A percentile compares a stretch with the other conserved stretches of the same genome.
Conservation (phyloP, 345 rosid genomes). For the Clarkia xantiana region DNA sequence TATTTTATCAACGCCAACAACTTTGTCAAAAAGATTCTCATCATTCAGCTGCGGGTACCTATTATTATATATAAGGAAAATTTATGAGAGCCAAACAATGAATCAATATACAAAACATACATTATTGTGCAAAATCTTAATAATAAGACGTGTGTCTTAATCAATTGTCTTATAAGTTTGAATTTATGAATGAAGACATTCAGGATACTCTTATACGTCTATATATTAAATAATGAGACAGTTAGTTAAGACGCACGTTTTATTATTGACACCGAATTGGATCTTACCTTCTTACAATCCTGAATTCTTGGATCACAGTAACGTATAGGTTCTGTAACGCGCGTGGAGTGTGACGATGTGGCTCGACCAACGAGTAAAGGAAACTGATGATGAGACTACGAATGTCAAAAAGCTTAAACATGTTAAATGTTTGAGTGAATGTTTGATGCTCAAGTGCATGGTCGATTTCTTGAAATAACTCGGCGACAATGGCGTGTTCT, state of each 20-base stretch:
- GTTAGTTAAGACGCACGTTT: too few species aligned
- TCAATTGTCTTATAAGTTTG: too few species aligned
- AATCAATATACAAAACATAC: too few species aligned
- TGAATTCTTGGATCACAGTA: slow-evolving; percentile 52
- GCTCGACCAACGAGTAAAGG: slow-evolving; percentile 34
- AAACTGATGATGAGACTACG: slow-evolving; percentile 47
- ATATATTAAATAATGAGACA: too few species aligned
- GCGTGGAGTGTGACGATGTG: slow-evolving; percentile 47
- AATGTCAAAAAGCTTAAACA: slow-evolving; percentile 46
- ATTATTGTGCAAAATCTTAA: too few species aligned
- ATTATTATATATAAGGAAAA: too few species aligned
- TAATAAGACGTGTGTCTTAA: too few species aligned
- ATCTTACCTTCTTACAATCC: slow-evolving; percentile 35
- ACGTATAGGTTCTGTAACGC: slow-evolving; percentile 68
- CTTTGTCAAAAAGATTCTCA: slow-evolving; percentile 60
- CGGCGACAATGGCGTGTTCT: slow-evolving; percentile 57
- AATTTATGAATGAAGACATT: too few species aligned
- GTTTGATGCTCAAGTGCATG: slow-evolving; percentile 42
- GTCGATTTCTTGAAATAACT: slow-evolving; percentile 59
- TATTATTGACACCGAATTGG: too few species aligned
- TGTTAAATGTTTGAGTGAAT: slow-evolving; percentile 59
- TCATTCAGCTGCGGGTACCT: slow-evolving; percentile 31
- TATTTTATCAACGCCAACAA: slow-evolving; percentile 39
- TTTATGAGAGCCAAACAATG: too few species aligned
- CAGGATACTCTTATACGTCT: too few species aligned